phyloP scores from a whole-genome alignment of 2,329 filamentous ascomycete species.

The Penicillium palitans region DNA sequence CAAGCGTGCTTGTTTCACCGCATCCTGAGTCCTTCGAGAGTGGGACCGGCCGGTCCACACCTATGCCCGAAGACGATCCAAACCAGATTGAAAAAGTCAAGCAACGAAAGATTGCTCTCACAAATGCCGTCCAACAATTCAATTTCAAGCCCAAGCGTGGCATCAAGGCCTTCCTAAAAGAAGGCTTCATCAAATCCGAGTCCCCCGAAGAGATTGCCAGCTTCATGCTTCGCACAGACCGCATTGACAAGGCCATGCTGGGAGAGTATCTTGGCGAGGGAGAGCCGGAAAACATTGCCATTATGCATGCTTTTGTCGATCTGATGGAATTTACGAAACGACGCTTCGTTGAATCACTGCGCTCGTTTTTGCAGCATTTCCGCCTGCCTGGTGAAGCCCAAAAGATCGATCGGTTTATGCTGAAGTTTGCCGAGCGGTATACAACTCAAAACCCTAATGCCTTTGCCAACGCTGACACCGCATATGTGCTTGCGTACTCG shows the following conservation, averaged over 20 bases:
- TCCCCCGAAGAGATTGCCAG: constrained; percentile 77
- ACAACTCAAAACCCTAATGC: constrained; percentile 93
- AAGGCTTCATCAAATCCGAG: constrained; percentile 83
- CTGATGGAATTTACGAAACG: constrained; percentile 89
- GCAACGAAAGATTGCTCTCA: constrained; percentile 86
- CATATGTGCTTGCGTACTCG: constrained; percentile 93
- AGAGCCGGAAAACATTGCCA: constrained; percentile 88
- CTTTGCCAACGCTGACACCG: constrained; percentile 96
- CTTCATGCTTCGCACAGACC: constrained; percentile 79
- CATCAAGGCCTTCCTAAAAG: constrained; percentile 76
- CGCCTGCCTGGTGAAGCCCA: constrained; percentile 93
- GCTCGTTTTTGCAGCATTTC: constrained; percentile 92
- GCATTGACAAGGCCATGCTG: constrained; percentile 85
- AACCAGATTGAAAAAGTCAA: constrained; percentile 94
- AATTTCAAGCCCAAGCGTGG: constrained; percentile 98
- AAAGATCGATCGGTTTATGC: constrained; percentile 99
- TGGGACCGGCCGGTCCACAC: constrained; percentile 63
- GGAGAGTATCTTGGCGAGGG: constrained; percentile 95
- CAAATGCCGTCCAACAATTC: constrained; percentile 85
- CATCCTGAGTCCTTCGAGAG: constrained; percentile 57
- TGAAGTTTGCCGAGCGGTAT: constrained; percentile 97
- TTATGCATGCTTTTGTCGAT: constrained; percentile 98
- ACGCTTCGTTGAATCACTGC: constrained; percentile 87
- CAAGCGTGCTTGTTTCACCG: constrained; percentile 56
- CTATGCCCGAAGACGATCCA: constrained; percentile 80